phyloP scores from a whole-genome alignment of 768 basidiomycete genomes.

The Pulveroboletus sp. region DNA sequence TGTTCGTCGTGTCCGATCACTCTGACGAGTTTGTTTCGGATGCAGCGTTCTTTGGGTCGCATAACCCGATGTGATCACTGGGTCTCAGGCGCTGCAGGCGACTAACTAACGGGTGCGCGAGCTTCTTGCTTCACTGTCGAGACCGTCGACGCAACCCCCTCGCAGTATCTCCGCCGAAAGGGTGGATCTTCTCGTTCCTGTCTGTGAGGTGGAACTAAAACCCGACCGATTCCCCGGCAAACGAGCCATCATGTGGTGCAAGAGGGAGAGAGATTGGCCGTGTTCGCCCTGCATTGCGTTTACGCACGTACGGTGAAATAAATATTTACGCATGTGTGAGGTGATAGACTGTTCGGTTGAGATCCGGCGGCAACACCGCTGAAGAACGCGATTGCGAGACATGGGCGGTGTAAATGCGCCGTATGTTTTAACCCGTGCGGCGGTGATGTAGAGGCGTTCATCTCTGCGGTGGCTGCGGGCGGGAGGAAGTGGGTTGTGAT shows the following conservation, averaged over 20 bases:
- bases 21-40: background rate
- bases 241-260: background rate
- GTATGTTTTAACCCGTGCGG: slow-evolving; percentile 10
- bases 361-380: background rate
- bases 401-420: slow-evolving; percentile 2
- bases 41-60: background rate
- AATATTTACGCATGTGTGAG: background rate
- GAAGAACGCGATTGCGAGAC: slow-evolving; percentile 3
- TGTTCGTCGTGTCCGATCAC: too few species aligned
- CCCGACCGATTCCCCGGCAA: background rate
- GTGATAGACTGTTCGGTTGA: background rate
- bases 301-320: background rate
- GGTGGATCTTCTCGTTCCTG: slow-evolving; percentile 8
- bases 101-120: background rate
- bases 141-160: background rate
- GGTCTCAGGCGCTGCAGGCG: background rate
- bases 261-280: background rate
- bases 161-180: slow-evolving; percentile 17
- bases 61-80: background rate
- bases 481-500: slow-evolving; percentile 12
- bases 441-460: background rate
- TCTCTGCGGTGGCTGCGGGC: slow-evolving; percentile 25
- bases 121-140: background rate
- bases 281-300: background rate
- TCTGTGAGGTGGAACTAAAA: background rate